Conservation (phyloP, 495 filamentous ascomycete genomes). For the Bathelium albidoporum region DNA sequence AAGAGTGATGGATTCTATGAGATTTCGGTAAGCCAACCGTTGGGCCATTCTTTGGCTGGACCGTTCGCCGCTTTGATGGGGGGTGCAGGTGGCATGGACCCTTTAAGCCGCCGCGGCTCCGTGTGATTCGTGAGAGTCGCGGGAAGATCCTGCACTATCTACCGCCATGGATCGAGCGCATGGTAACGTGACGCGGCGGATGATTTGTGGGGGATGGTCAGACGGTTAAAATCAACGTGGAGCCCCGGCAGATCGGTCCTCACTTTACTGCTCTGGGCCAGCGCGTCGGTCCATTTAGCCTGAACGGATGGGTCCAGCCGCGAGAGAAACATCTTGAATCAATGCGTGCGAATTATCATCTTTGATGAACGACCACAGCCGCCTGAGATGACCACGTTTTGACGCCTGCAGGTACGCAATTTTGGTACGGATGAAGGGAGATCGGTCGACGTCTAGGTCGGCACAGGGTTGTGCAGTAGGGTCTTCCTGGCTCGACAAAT, state of each 20-base stretch:
- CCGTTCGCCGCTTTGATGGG: neutral
- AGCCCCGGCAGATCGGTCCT: neutral
- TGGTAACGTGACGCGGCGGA: neutral
- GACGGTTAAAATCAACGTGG: constrained; percentile 5
- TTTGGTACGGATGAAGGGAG: neutral
- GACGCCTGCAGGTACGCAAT: neutral
- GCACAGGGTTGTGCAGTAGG: neutral
- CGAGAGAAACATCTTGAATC: neutral
- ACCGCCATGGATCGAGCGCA: neutral
- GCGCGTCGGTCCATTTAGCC: neutral
- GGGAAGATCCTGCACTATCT: neutral
- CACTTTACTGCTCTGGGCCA: neutral
- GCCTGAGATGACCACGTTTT: neutral
- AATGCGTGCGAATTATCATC: neutral
- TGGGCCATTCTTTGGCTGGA: neutral
- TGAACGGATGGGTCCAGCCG: neutral
- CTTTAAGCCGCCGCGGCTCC: neutral
- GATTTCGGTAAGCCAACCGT: neutral
- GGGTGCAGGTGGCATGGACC: neutral
- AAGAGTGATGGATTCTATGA: neutral
- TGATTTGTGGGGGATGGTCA: neutral
- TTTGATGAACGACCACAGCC: neutral
- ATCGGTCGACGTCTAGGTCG: neutral
- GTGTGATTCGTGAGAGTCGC: neutral
- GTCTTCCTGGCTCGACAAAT: neutral